Evolutionary conservation across 495 filamentous ascomycete genomes (phyloP).

Genomic region (Astrothelium subdiscretum): DNA sequence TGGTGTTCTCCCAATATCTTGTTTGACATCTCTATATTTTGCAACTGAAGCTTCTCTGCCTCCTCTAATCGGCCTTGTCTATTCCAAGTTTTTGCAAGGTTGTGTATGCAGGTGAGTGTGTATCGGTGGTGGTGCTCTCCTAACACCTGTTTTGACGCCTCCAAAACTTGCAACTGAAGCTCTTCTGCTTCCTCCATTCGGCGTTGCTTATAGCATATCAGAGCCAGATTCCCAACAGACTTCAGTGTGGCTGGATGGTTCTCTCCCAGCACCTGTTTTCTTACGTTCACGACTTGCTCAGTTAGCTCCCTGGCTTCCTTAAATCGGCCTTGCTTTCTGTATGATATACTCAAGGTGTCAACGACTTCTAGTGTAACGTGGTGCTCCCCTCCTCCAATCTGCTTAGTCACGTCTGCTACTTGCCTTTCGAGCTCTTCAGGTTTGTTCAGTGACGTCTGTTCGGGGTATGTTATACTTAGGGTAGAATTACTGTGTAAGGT

Average conservation of each 20-base stretch:
- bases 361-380: slow-evolving; percentile 2
- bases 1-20: slow-evolving; percentile 3
- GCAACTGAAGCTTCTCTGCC: background rate
- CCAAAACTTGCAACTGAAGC: slow-evolving; percentile 1
- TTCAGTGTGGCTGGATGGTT: slow-evolving; percentile 3
- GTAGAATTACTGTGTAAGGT: background rate
- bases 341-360: background rate
- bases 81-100: slow-evolving; percentile 8
- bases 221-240: background rate
- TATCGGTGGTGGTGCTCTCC: slow-evolving; percentile 1
- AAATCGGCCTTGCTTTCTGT: background rate
- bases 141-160: background rate
- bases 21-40: slow-evolving; percentile 1
- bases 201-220: background rate
- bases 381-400: slow-evolving; percentile 7
- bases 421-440: slow-evolving; percentile 2
- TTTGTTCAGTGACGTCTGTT: background rate
- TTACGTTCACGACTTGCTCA: background rate
- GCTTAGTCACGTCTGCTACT: background rate
- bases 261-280: slow-evolving; percentile 4
- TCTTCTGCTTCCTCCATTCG: slow-evolving; percentile 1
- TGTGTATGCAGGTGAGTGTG: background rate
- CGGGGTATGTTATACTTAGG: background rate
- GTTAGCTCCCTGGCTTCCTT: background rate
- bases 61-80: slow-evolving; percentile 2